These are phyloP conservation scores for Xylaria sp. DNA, from an alignment of 2,329 filamentous ascomycete genomes.

Conservation along the genomic window DNA sequence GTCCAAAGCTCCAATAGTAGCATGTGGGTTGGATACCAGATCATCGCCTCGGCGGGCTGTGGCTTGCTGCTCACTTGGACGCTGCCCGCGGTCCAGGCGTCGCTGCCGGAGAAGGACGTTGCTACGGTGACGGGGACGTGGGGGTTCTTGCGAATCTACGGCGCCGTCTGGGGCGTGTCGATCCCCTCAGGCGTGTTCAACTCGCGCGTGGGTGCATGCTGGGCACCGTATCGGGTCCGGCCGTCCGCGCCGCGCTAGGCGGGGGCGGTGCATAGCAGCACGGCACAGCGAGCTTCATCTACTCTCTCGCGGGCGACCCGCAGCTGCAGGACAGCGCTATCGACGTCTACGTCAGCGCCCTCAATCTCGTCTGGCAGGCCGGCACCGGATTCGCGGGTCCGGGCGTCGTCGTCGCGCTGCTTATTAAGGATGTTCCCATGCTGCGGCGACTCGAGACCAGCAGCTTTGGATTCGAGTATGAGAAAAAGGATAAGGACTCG, in stretches of 20 bases:
- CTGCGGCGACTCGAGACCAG: too few species aligned
- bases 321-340: too few species aligned
- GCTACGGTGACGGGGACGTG: constrained; percentile 45
- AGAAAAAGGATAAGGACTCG: too few species aligned
- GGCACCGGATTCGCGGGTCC: too few species aligned
- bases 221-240: not conserved
- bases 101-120: constrained; percentile 34
- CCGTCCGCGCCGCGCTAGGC: not conserved
- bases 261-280: not conserved
- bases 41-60: not conserved
- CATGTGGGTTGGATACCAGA: not conserved
- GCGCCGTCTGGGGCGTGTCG: constrained; percentile 11
- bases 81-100: not conserved
- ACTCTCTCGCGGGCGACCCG: too few species aligned
- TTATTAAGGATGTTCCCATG: too few species aligned
- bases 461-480: too few species aligned
- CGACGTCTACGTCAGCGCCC: too few species aligned
- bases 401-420: too few species aligned
- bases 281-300: too few species aligned
- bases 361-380: too few species aligned
- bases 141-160: constrained; percentile 45
- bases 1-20: not conserved
- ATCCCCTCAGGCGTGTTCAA: not conserved
- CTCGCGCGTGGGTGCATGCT: not conserved
- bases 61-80: not conserved